Conservation (phyloP, 1,139 yeast genomes). For the Saccharomyces hybrid region DNA sequence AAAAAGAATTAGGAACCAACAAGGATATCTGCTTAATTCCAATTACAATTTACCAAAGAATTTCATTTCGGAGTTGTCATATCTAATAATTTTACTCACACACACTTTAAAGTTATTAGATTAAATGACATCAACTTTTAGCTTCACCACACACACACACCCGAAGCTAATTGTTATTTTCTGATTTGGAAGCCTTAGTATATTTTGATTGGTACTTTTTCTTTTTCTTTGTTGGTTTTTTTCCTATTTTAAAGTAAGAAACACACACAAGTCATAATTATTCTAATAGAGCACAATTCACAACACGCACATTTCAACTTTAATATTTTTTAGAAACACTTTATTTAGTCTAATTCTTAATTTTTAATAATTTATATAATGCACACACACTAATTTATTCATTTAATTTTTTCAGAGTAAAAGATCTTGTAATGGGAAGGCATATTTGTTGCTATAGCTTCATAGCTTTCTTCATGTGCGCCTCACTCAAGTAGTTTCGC, state of each 20-base stretch:
- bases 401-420: not conserved
- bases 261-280: not conserved
- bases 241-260: not conserved
- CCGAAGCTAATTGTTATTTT: not conserved
- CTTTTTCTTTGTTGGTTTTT: not conserved
- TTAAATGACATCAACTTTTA: not conserved
- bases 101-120: not conserved
- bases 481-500: too few relatives aligned
- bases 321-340: slow-evolving; percentile 1
- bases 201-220: not conserved
- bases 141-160: not conserved
- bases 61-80: not conserved
- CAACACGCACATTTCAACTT: slow-evolving; percentile 1
- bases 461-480: not conserved
- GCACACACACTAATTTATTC: slow-evolving; percentile 1
- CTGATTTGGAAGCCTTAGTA: not conserved
- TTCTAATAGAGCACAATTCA: slow-evolving; percentile 1
- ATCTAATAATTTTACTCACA: not conserved
- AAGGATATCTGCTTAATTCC: not conserved
- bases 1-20: not conserved
- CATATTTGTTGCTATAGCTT: too few relatives aligned
- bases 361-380: not conserved
- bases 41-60: not conserved
- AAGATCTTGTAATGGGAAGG: too few relatives aligned
- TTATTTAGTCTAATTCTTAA: slow-evolving; percentile 1